A percentile compares a stretch with the other conserved stretches of the same genome.
These are phyloP conservation scores for Casuarina glauca DNA, from an alignment of 306 rosid genomes.

Conservation along the genomic window DNA sequence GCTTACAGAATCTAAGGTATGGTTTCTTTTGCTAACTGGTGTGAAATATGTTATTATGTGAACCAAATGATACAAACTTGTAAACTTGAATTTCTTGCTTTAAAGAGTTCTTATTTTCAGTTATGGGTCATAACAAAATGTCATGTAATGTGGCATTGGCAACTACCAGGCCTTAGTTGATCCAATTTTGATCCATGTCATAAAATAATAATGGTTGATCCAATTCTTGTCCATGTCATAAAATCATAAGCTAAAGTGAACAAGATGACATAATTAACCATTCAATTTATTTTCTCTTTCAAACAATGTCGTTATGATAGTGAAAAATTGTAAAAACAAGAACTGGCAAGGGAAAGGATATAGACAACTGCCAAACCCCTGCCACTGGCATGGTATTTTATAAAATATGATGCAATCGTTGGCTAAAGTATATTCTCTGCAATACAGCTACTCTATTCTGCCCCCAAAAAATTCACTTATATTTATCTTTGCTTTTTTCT, in stretches of 20 bases:
- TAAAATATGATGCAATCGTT: not conserved
- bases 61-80: constrained; percentile 20
- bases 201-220: no score
- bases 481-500: constrained; percentile 24
- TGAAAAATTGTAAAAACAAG: not conserved
- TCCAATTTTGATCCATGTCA: no score
- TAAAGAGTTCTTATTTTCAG: no score
- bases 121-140: no score
- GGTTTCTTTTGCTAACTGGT: constrained; percentile 15
- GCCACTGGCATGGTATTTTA: not conserved
- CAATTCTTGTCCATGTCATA: no score
- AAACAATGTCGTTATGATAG: not conserved
- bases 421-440: not conserved
- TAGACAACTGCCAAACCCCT: not conserved
- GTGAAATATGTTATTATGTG: constrained; percentile 20
- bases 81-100: not conserved
- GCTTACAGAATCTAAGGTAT: constrained; percentile 94
- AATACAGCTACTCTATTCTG: constrained; percentile 1
- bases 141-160: no score
- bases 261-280: not conserved
- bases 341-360: not conserved
- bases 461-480: constrained; percentile 1
- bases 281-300: not conserved
- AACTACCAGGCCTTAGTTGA: no score
- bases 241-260: no score